phyloP scores from a whole-genome alignment of 73 alveolate genomes.

The Chromera velia region DNA sequence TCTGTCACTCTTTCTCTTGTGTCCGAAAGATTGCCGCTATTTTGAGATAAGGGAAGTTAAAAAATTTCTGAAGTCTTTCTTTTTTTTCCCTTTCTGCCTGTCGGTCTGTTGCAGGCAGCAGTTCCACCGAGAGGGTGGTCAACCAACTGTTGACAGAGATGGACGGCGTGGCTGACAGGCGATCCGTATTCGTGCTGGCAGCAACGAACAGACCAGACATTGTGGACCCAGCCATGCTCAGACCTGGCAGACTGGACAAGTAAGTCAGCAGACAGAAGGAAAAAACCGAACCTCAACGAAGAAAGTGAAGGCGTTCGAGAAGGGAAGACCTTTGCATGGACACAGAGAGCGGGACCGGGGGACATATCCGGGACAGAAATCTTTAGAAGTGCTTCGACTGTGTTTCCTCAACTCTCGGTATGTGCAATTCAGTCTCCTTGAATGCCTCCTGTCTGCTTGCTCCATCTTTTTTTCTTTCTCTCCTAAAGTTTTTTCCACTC shows the following conservation, averaged over 20 bases:
- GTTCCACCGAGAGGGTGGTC: slow-evolving; percentile 89
- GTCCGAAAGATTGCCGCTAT: not conserved
- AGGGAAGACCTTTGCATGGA: not conserved
- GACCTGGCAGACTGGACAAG: slow-evolving; percentile 94
- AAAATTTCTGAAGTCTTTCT: not conserved
- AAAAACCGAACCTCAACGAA: not conserved
- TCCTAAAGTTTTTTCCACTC: not conserved
- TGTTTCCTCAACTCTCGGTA: not conserved
- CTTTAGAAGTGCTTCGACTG: not conserved
- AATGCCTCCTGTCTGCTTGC: not conserved
- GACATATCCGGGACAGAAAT: not conserved
- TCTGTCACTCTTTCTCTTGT: not conserved
- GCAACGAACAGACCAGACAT: slow-evolving; percentile 99
- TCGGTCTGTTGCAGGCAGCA: slow-evolving; percentile 21
- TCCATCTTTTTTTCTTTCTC: too few relatives aligned
- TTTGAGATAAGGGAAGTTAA: not conserved
- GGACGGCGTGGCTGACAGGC: slow-evolving; percentile 72
- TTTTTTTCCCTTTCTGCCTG: not conserved
- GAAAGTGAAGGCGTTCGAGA: too few relatives aligned
- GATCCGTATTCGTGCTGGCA: slow-evolving; percentile 89
- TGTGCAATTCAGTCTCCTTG: not conserved
- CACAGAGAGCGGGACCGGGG: not conserved
- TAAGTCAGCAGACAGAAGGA: not conserved
- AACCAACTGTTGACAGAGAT: slow-evolving; percentile 96
- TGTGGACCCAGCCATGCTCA: slow-evolving; percentile 96